Conservation (phyloP, 306 rosid species). For the Dalbergia oliveri region DNA sequence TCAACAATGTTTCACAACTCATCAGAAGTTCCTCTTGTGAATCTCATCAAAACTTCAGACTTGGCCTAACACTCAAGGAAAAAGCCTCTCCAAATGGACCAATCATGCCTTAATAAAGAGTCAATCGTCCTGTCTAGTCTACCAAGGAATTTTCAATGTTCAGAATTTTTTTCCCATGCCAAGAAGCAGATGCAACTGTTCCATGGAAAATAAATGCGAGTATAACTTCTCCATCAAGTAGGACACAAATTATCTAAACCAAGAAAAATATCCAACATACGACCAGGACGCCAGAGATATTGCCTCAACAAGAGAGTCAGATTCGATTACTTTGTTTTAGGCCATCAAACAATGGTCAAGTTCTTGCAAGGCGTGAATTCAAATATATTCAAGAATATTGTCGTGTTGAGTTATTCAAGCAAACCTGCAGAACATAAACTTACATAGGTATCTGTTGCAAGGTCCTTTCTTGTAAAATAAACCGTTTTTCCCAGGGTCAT, state of each 20-base stretch:
- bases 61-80: neutral
- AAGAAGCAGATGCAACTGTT: neutral
- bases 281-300: neutral
- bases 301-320: conserved; percentile 1
- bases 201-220: neutral
- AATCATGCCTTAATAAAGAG: neutral
- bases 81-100: neutral
- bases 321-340: neutral
- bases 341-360: neutral
- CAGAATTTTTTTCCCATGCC: neutral
- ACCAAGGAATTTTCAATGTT: neutral
- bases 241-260: neutral
- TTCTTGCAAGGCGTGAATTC: neutral
- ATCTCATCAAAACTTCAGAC: neutral
- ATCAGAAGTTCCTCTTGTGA: no score
- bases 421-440: neutral
- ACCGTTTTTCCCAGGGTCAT: conserved; percentile 9
- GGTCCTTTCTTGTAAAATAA: conserved; percentile 10
- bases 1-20: no score
- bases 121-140: neutral
- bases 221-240: neutral
- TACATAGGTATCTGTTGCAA: neutral
- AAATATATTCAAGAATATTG: neutral
- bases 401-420: neutral
- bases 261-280: neutral